Percentiles rank a stretch among this genome's conserved stretches.
Evolutionary conservation across 2,329 filamentous ascomycete species (phyloP).

Genomic region (Fusarium domesticum): DNA sequence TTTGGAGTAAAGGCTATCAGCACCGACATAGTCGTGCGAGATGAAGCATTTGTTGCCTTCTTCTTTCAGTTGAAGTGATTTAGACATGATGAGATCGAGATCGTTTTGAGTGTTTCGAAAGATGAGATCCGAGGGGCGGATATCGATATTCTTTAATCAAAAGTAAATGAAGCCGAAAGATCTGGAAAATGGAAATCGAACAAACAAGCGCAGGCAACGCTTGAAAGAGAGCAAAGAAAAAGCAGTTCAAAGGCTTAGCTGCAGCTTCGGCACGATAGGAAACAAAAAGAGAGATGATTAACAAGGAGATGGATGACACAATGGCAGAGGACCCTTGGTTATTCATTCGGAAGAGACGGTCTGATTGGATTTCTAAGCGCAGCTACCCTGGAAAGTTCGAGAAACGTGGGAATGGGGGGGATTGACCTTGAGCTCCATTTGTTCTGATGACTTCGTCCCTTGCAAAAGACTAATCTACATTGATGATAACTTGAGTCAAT

Average conservation of each 20-base stretch:
- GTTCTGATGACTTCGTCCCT: too few relatives aligned
- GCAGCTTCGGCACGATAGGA: not conserved
- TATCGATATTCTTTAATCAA: too few relatives aligned
- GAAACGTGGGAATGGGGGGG: too few relatives aligned
- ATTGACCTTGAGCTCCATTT: too few relatives aligned
- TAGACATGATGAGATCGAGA: constrained; percentile 34
- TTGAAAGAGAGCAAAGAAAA: too few relatives aligned
- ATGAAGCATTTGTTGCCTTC: constrained; percentile 65
- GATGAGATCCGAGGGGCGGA: not conserved
- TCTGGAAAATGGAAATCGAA: too few relatives aligned
- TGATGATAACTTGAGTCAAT: too few relatives aligned
- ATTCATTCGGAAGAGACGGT: not conserved
- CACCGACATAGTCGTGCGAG: constrained; percentile 59
- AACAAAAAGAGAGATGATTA: constrained; percentile 5
- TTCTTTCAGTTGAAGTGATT: constrained; percentile 46
- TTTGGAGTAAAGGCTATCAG: constrained; percentile 69
- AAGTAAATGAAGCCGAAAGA: too few relatives aligned
- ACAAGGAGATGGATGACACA: not conserved
- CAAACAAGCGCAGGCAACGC: too few relatives aligned
- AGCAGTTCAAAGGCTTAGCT: too few relatives aligned
- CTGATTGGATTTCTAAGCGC: constrained; percentile 33
- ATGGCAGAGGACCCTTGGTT: constrained; percentile 5
- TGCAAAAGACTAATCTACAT: too few relatives aligned
- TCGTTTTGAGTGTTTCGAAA: too few relatives aligned
- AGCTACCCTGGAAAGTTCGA: constrained; percentile 27